Base-by-base conservation (phyloP, 1,284 basidiomycete species). In the Vanrija sp. region DNA sequence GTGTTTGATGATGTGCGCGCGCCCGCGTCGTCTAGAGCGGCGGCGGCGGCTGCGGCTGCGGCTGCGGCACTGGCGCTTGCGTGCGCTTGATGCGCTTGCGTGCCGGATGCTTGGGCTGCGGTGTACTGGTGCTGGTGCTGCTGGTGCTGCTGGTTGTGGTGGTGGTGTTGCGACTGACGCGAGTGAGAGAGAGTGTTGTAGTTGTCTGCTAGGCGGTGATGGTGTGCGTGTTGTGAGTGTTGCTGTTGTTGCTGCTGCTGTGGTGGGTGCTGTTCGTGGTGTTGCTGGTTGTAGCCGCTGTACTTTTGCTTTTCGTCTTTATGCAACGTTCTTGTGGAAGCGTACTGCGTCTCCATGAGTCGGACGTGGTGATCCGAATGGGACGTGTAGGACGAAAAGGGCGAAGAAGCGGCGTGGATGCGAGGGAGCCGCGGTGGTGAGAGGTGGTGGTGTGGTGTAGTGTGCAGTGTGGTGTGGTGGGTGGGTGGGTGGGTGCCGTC, bases 261-360 rank as follows among this genome's bases (percentile, higher is more conserved):
- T 22, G 18, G 36, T 3, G 24, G 22, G 45, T 22, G 45, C 45
- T 47, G 18, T 35, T 48, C 38, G 16, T 24, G 27, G 27, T 10
- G 25, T 8, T 39, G n/a, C 8, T 43, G 41, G 5, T 49, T 39
- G 16, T 38, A 16, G 6, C 7, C 27, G 20, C 24, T n/a, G 27
- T 45, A 27, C 27, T n/a, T 18, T 9, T 14, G 31, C 31, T 31
- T 31, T 31, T 31, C 31, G 31, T 31, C 31, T 31, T 31, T 31
- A 31, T 31, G 31, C 38, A 39, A 20, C n/a, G 38, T n/a, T 18
- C 38, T 39, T n/a, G n/a, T 39, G 38, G 38, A 39, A 20, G 38
- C n/a, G 38, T 49, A 49, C 47, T 31, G 41, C 23, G 39, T 39
- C 47, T 49, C 47, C 47, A 49, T 49, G 47, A 18, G 47, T 42